phyloP scores from a whole-genome alignment of 2,329 filamentous ascomycete species.

The Blumeriella jaapii region DNA sequence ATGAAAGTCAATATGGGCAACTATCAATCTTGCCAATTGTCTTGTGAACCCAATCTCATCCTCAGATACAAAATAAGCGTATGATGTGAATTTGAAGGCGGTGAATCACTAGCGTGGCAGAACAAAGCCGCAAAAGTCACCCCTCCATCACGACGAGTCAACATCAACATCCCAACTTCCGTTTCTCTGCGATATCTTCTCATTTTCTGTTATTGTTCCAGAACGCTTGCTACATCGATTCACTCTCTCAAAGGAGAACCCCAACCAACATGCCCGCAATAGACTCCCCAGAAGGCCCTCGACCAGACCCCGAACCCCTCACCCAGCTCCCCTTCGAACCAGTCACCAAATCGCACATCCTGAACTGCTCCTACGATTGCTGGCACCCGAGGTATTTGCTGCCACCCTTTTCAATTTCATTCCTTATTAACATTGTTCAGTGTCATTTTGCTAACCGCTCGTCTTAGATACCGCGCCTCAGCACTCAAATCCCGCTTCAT shows the following conservation, averaged over 20 bases:
- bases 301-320: constrained; percentile 18
- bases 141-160: constrained; percentile 11
- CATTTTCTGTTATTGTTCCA: neutral
- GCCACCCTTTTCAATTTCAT: neutral
- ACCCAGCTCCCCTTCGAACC: constrained; percentile 61
- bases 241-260: neutral
- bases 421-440: constrained; percentile 11
- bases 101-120: constrained; percentile 13
- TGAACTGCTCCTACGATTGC: constrained; percentile 86
- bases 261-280: constrained; percentile 21
- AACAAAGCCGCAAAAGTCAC: too few species aligned
- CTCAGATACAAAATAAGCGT: neutral
- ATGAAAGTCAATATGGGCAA: too few species aligned
- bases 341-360: constrained; percentile 73
- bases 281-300: constrained; percentile 9
- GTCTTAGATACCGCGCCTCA: constrained; percentile 58
- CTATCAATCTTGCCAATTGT: too few species aligned
- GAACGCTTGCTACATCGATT: neutral
- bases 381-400: constrained; percentile 66
- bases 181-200: neutral
- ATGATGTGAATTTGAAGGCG: constrained; percentile 7
- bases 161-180: too few species aligned
- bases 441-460: too few species aligned
- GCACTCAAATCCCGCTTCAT: constrained; percentile 83
- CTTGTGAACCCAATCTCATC: too few species aligned